These are phyloP conservation scores for Elasticomyces elasticus DNA, from an alignment of 495 filamentous ascomycete species.

Conservation along the genomic window DNA sequence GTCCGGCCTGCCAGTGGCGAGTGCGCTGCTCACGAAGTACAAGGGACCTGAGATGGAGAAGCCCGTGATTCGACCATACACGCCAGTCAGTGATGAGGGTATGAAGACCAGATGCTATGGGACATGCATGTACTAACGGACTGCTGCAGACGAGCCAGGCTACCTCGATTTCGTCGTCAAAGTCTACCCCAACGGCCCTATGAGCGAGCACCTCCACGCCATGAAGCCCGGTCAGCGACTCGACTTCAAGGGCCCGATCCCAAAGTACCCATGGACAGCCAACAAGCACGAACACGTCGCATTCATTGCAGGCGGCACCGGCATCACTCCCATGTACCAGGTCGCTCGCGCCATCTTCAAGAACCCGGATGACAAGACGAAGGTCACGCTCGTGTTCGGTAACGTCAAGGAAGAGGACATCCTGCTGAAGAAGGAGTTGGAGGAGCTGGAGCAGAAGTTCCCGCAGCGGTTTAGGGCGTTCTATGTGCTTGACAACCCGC, in stretches of 20 bases:
- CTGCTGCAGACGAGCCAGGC: conserved; percentile 50
- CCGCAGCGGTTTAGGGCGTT: conserved; percentile 88
- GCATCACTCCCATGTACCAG: conserved; percentile 93
- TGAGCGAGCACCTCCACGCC: conserved; percentile 79
- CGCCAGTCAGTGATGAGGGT: conserved; percentile 80
- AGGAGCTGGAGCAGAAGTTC: conserved; percentile 78
- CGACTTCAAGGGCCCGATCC: conserved; percentile 86
- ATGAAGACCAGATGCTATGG: conserved; percentile 19
- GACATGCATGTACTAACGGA: neutral
- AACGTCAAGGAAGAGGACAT: conserved; percentile 82
- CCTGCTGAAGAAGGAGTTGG: conserved; percentile 71
- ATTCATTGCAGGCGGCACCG: conserved; percentile 90
- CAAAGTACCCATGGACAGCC: conserved; percentile 80
- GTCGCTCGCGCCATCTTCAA: conserved; percentile 77
- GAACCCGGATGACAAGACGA: conserved; percentile 92
- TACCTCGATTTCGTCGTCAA: conserved; percentile 87
- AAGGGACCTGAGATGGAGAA: conserved; percentile 69
- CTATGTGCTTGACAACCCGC: conserved; percentile 81
- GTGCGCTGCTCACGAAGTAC: conserved; percentile 80
- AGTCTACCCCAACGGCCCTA: conserved; percentile 77
- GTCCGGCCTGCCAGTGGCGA: conserved; percentile 69
- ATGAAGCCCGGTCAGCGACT: conserved; percentile 71
- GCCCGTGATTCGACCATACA: conserved; percentile 81
- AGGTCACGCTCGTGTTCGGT: conserved; percentile 87
- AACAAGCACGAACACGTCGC: conserved; percentile 94